Conservation (phyloP, 2,329 filamentous ascomycete genomes). For the Fusarium fracticaudum region DNA sequence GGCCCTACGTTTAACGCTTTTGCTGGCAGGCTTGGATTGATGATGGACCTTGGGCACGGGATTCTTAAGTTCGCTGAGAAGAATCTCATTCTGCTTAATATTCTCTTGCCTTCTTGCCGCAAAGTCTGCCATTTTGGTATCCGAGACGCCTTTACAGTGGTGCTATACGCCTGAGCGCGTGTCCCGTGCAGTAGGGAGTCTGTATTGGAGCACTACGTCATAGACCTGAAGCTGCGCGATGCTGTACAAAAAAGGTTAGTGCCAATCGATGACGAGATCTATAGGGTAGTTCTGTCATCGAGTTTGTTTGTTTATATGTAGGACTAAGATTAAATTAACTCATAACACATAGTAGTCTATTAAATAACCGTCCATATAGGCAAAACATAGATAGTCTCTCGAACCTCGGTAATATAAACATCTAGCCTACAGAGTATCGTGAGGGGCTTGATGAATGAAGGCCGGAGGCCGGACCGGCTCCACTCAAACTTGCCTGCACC, state of each 20-base stretch:
- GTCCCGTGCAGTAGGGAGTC: too few relatives aligned
- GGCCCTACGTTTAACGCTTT: background rate
- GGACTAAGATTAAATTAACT: too few relatives aligned
- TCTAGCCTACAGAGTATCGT: too few relatives aligned
- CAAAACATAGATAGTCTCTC: too few relatives aligned
- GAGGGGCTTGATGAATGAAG: too few relatives aligned
- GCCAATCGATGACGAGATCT: fast-evolving
- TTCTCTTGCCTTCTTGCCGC: background rate
- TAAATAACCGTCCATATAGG: fast-evolving
- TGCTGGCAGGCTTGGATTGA: background rate
- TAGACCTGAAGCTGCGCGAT: background rate
- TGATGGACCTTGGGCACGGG: background rate
- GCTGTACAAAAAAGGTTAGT: background rate
- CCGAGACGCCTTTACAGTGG: background rate
- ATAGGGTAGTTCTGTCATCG: background rate
- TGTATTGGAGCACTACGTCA: background rate
- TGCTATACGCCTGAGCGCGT: fast-evolving
- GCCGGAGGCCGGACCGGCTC: background rate
- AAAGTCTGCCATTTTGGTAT: background rate
- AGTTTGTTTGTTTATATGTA: too few relatives aligned
- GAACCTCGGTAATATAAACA: too few relatives aligned
- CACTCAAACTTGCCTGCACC: background rate
- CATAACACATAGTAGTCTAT: fast-evolving
- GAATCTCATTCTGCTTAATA: background rate
- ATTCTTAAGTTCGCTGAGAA: background rate